Evolutionary conservation across 495 filamentous ascomycete species (phyloP), one percentile per base, ranked within the genome.

Genomic region (Corynascus novoguineensis): DNA sequence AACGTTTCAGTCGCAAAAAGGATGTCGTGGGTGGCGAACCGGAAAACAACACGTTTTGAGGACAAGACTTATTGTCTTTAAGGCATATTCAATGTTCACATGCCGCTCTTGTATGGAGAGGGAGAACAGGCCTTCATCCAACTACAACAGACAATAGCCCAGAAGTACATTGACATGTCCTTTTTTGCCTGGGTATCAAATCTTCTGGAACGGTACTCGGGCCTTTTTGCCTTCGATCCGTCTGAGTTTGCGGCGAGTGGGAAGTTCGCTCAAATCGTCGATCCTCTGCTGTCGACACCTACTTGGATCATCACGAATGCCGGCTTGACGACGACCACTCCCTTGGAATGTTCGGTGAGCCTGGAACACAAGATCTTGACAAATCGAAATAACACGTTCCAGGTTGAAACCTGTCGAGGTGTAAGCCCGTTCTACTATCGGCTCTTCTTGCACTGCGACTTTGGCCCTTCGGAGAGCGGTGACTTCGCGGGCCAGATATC

Each of bases 21-120:
- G 35, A 57, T 65, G 56, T 59, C 59, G 2, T 65, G 63, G 63
- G 59, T 60, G 1, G 59, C 63, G 1, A 19, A 22, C 4, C 37
- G 63, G 21, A n/a, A 56, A 12, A 60, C 63, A 10, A 62, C 55
- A 6, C 53, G 60, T 8, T 17, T 54, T 12, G 63, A 65, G 40
- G 63, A 65, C 31, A 28, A 14, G 6, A 60, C 56, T 2, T 65
- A 65, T 21, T 57, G 46, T 17, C 40, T 65, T 12, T 37, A 62
- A n/a, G 63, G 63, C 9, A 53, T 65, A 10, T 65, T 61, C 19
- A 56, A 38, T 17, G 28, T 65, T 21, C 50, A 60, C 37, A 59
- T 65, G 52, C 53, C 63, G 1, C 24, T 65, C 7, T 24, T 62
- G 0, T 65, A 65, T 44, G 63, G 63, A 12, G 63, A 65, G 35